These are phyloP conservation scores for Zangia roseola DNA, from an alignment of 768 basidiomycete genomes.

Conservation along the genomic window DNA sequence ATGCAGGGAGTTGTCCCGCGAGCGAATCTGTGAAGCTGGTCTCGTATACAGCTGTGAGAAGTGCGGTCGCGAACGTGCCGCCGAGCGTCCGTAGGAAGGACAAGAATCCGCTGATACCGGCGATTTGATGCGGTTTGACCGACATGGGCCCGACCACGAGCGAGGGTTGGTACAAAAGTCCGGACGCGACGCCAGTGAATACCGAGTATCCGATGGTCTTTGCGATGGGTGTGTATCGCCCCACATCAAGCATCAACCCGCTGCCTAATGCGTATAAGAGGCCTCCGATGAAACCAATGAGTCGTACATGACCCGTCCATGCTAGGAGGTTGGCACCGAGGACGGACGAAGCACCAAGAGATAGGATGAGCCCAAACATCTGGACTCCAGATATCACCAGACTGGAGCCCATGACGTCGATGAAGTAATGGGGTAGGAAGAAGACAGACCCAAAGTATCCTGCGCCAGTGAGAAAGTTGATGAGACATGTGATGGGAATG, in stretches of 20 bases:
- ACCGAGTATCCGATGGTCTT: constrained; percentile 32
- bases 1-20: constrained; percentile 25
- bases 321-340: constrained; percentile 35
- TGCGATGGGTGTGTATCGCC: constrained; percentile 26
- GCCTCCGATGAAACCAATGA: constrained; percentile 31
- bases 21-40: constrained; percentile 33
- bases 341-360: constrained; percentile 34
- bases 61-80: constrained; percentile 36
- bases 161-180: constrained; percentile 35
- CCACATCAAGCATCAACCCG: constrained; percentile 33
- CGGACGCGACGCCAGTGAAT: constrained; percentile 32
- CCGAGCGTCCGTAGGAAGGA: constrained; percentile 36
- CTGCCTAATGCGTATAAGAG: constrained; percentile 34
- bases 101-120: constrained; percentile 36
- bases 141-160: constrained; percentile 37
- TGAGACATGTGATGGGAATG: constrained; percentile 35
- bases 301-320: constrained; percentile 31
- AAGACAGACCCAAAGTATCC: constrained; percentile 38
- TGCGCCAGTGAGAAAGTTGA: constrained; percentile 39
- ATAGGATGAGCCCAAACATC: constrained; percentile 36
- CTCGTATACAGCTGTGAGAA: constrained; percentile 34
- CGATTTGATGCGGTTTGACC: constrained; percentile 32
- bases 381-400: constrained; percentile 34
- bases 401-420: constrained; percentile 34
- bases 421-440: constrained; percentile 39